These are phyloP conservation scores for Zelonia costaricensis DNA, from an alignment of 208 protist genomes.

Conservation along the genomic window DNA sequence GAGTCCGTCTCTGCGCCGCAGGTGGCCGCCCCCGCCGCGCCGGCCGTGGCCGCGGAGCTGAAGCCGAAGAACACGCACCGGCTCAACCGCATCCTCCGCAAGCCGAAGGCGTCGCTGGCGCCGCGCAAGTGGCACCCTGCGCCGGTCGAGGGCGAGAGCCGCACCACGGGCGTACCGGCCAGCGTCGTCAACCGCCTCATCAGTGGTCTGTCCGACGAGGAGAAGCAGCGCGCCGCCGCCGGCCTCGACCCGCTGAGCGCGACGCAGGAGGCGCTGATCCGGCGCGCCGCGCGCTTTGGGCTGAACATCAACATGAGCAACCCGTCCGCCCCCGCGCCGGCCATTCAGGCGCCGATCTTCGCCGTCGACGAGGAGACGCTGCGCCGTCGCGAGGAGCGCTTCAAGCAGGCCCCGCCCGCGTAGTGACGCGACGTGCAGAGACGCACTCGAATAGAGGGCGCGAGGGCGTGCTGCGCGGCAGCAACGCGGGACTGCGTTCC, in stretches of 20 bases:
- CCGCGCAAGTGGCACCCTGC: conserved; percentile 55
- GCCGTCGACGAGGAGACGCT: conserved; percentile 66
- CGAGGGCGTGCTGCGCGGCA: not conserved
- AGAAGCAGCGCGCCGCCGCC: conserved; percentile 50
- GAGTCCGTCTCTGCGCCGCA: conserved; percentile 1
- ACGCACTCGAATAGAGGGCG: too few species aligned
- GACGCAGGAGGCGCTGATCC: conserved; percentile 62
- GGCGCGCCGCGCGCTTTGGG: conserved; percentile 79
- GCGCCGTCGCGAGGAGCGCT: conserved; percentile 59
- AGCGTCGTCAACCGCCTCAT: conserved; percentile 43
- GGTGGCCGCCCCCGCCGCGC: conserved; percentile 2
- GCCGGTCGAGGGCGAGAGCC: conserved; percentile 8
- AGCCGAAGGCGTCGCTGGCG: conserved; percentile 60
- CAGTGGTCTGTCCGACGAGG: conserved; percentile 50
- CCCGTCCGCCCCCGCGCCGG: conserved; percentile 20
- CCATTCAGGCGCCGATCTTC: conserved; percentile 28
- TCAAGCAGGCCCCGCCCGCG: conserved; percentile 29
- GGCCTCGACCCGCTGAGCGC: conserved; percentile 58
- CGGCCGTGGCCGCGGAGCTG: conserved; percentile 18
- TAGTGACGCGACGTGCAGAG: too few species aligned
- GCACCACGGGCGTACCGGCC: conserved; percentile 38
- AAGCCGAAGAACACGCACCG: conserved; percentile 82
- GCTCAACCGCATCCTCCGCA: conserved; percentile 84
- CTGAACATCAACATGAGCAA: conserved; percentile 23
- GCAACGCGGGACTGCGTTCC: not conserved